Base-by-base conservation (phyloP, 2,329 filamentous ascomycete species). In the Dactylellina drechsleri region DNA sequence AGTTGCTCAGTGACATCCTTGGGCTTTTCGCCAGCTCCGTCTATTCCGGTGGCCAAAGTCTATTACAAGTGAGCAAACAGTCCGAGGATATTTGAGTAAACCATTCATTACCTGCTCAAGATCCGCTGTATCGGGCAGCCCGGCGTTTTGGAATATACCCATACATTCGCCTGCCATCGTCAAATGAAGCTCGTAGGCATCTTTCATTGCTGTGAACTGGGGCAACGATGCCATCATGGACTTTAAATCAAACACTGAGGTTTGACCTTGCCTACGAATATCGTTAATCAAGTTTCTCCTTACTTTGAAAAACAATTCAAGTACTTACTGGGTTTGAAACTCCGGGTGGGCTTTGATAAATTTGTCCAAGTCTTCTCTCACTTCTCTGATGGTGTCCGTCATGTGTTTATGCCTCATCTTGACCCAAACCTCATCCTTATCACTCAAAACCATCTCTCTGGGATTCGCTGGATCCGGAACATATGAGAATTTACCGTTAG, bases 121-220 rank as follows among this genome's bases (percentile, higher is more conserved):
- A 0, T 91, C 90, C 12, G 93, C 93, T 70, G 98, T 85, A 80
- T 99, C 95, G 5, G 91, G 87, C 5, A 99, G 85, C 80, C 96
- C 97, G 81, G 90, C 88, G 61, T 88, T 85, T 81, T 96, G 90
- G 79, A 99, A 99, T 43, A 91, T 88, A 79, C 92, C 92, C 93
- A 98, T 98, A 81, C 93, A 96, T 81, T 97, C 93, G 81, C 97
- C 91, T 1, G 95, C 95, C 94, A 99, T 98, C 78, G 90, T 94
- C 49, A 99, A 85, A 82, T 99, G 95, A 64, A 99, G 84, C 0
- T 93, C 95, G 82, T 98, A 99, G 1, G 92, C 90, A 80, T 96
- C 92, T 82, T 98, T 97, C 85, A 95, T 92, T 82, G 96, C 91
- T 80, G 96, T 92, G 80, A 97, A 99, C 80, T 98, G 92, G 12